A percentile compares a stretch with the other conserved stretches of the same genome.
phyloP scores from a whole-genome alignment of 2,329 filamentous ascomycete species.

The Apiospora rasikravindrae region DNA sequence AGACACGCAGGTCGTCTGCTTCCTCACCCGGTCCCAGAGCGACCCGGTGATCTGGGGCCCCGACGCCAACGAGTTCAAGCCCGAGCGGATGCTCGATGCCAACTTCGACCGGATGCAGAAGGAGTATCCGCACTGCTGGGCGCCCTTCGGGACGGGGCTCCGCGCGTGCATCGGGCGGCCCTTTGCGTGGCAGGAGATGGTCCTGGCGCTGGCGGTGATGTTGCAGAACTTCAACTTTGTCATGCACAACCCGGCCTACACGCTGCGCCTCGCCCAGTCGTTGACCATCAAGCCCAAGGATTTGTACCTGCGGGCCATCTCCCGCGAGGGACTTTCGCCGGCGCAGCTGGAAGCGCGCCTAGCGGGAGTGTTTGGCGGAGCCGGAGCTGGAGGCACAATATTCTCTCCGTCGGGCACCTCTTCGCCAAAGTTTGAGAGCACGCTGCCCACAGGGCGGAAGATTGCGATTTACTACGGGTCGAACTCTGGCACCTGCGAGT shows the following conservation, averaged over 20 bases:
- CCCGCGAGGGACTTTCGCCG: conserved; percentile 52
- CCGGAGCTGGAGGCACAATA: background rate
- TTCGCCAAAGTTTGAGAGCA: conserved; percentile 16
- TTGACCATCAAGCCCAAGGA: conserved; percentile 23
- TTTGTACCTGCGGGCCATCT: conserved; percentile 55
- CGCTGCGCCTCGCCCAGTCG: conserved; percentile 12
- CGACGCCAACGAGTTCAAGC: conserved; percentile 62
- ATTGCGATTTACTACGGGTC: conserved; percentile 76
- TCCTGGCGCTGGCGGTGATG: conserved; percentile 58
- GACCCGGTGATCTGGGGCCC: conserved; percentile 62
- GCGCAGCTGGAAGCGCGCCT: conserved; percentile 54
- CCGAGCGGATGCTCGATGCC: conserved; percentile 67
- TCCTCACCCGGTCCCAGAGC: conserved; percentile 56
- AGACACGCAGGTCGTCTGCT: conserved; percentile 47
- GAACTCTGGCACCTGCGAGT: conserved; percentile 77
- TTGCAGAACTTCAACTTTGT: conserved; percentile 75
- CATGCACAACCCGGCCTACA: conserved; percentile 64
- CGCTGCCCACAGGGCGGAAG: conserved; percentile 40
- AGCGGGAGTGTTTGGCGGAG: conserved; percentile 34
- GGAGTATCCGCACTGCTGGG: conserved; percentile 45
- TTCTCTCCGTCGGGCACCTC: conserved; percentile 11
- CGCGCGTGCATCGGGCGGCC: conserved; percentile 58
- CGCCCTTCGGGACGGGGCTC: conserved; percentile 60
- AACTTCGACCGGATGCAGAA: conserved; percentile 43
- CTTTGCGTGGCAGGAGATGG: conserved; percentile 59